These are phyloP conservation scores for Chlamydomonas sp. DNA, from an alignment of 139 green algal genomes.

Conservation along the genomic window DNA sequence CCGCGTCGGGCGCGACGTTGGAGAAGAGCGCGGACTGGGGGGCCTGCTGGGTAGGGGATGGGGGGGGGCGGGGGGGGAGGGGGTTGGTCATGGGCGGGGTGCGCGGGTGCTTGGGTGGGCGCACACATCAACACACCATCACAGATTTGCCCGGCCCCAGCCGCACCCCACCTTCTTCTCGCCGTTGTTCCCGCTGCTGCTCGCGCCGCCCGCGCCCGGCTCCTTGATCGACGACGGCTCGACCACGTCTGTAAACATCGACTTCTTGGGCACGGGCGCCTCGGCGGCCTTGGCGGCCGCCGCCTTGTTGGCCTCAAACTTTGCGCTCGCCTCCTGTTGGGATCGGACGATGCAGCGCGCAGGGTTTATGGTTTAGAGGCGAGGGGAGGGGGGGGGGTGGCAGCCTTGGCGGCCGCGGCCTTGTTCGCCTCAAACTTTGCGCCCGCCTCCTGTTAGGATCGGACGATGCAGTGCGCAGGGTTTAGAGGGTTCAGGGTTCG, in stretches of 20 bases:
- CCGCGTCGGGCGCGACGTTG: not conserved
- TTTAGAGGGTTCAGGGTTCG: too few relatives aligned
- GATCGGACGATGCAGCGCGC: not conserved
- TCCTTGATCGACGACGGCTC: too few relatives aligned
- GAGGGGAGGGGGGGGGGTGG: too few relatives aligned
- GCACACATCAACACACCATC: too few relatives aligned
- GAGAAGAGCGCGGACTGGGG: slow-evolving; percentile 8
- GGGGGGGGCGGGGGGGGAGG: not conserved
- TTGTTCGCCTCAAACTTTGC: too few relatives aligned
- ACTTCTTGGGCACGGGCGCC: not conserved
- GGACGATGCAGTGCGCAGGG: too few relatives aligned
- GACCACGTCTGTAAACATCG: not conserved
- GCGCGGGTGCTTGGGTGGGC: too few relatives aligned
- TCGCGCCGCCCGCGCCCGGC: not conserved
- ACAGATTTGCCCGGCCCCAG: too few relatives aligned
- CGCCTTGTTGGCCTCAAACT: not conserved
- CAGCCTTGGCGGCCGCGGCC: too few relatives aligned
- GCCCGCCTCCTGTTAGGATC: too few relatives aligned
- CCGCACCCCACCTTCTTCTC: not conserved
- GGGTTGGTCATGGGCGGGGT: not conserved
- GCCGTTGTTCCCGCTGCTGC: slow-evolving; percentile 8
- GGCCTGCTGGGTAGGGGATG: not conserved
- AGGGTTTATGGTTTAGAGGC: not conserved
- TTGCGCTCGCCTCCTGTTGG: slow-evolving; percentile 3
- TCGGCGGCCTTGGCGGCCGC: not conserved